Conservation (phyloP, 2,329 filamentous ascomycete species). For the Pyrenochaeta sp. region DNA sequence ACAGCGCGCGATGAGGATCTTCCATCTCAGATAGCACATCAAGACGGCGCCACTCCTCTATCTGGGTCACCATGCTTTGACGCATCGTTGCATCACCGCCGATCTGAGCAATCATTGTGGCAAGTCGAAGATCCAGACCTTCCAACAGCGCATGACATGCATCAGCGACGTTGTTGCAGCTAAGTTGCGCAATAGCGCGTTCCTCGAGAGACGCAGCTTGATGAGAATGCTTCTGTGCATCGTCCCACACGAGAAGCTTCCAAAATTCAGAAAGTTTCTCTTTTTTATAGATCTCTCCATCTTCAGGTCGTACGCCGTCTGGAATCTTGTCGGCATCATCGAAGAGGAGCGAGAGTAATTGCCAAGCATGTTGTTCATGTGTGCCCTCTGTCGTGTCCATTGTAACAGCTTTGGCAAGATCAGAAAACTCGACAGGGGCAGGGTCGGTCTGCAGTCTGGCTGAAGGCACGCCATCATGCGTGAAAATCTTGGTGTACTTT, state of each 20-base stretch:
- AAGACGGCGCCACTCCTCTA: slow-evolving; percentile 83
- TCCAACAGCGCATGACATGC: slow-evolving; percentile 82
- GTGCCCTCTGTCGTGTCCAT: slow-evolving; percentile 47
- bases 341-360: slow-evolving; percentile 85
- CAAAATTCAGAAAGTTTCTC: slow-evolving; percentile 74
- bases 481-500: slow-evolving; percentile 56
- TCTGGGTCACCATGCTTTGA: slow-evolving; percentile 79
- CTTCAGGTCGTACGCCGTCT: slow-evolving; percentile 54
- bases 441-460: slow-evolving; percentile 60
- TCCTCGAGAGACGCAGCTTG: slow-evolving; percentile 75
- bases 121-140: slow-evolving; percentile 82
- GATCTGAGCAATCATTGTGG: slow-evolving; percentile 83
- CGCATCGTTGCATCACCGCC: slow-evolving; percentile 75
- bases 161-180: slow-evolving; percentile 79
- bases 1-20: slow-evolving; percentile 83
- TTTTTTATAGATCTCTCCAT: slow-evolving; percentile 54
- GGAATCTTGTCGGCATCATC: slow-evolving; percentile 61
- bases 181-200: slow-evolving; percentile 81
- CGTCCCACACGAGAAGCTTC: slow-evolving; percentile 56
- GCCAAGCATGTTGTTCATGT: slow-evolving; percentile 83
- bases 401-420: slow-evolving; percentile 56
- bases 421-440: slow-evolving; percentile 61
- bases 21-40: slow-evolving; percentile 88
- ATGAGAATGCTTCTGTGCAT: slow-evolving; percentile 58
- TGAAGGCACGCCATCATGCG: slow-evolving; percentile 65